Evolutionary conservation across 2,329 filamentous ascomycete genomes (phyloP), one percentile per base, ranked within the genome.

Genomic region (Xylariaceae sp.): DNA sequence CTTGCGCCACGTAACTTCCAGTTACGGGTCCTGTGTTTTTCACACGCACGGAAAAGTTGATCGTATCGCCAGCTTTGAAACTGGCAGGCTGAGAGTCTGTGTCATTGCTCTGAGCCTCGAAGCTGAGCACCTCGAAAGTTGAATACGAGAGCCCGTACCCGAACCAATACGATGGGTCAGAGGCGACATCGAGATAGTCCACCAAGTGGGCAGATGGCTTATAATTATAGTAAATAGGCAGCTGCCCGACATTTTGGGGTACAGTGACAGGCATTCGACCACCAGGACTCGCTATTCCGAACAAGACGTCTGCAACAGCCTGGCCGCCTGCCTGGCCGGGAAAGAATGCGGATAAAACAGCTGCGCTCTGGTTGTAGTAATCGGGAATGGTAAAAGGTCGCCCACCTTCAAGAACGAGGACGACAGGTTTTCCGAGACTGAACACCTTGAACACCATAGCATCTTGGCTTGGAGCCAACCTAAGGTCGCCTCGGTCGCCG

Each of bases 361-460:
- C 70, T 0, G 65, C 63, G 34, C 67, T 64, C 37, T 61, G 53
- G 14, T 53, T 54, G 44, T 73, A 73, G 47, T 64, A 66, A 6
- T 49, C 43, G 5, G 64, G 64, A n/a, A 70, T 65, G 0, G 65
- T 64, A 45, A 71, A 70, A 0, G 65, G 69, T 6, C 69, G 60
- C 1, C 67, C 70, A 2, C 69, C 70, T 46, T 71, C 61, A 1
- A 73, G 58, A 4, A 72, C 56, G 3, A 73, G 56, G 5, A 72
- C 55, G 2, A 72, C 65, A 1, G 69, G 69, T 44, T 71, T 71
- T 7, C 55, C 59, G 1, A 70, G 55, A 1, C 55, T 59, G 41
- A 67, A 69, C 3, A 72, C 64, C 16, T 63, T 63, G 20, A 55
- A 49, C 0, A 67, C 65, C 11, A 73, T 60, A 1, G 43, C 36